These are phyloP conservation scores for Populus tremula DNA, from an alignment of 345 rosid species.

Conservation along the genomic window DNA sequence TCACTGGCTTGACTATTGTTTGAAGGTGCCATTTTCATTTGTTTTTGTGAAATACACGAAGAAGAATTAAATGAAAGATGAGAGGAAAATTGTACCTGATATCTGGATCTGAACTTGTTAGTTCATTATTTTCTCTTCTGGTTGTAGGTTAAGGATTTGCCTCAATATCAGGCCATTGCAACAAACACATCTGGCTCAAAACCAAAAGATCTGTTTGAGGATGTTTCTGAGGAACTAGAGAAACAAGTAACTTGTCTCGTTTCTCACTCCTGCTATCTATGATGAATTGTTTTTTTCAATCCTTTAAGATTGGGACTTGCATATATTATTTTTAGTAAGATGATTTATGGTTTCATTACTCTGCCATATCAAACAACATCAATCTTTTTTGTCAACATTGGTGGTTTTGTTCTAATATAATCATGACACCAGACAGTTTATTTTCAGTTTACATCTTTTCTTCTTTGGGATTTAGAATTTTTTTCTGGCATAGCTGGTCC, in stretches of 20 bases:
- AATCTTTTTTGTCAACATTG: too few relatives aligned
- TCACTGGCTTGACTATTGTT: constrained; percentile 82
- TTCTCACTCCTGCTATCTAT: background rate
- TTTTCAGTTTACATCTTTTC: background rate
- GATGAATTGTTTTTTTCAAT: background rate
- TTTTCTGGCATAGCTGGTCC: too few relatives aligned
- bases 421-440: background rate
- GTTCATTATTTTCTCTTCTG: background rate
- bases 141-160: constrained; percentile 69
- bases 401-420: too few relatives aligned
- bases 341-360: background rate
- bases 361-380: background rate
- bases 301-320: background rate
- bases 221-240: constrained; percentile 74
- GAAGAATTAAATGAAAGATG: background rate
- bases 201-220: constrained; percentile 95
- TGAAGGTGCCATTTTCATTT: constrained; percentile 49
- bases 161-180: constrained; percentile 88
- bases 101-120: background rate
- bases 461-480: background rate
- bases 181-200: constrained; percentile 82
- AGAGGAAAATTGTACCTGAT: too few relatives aligned
- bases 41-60: background rate
- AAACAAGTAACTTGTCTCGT: constrained; percentile 50
- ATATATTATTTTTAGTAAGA: background rate